A percentile compares a stretch with the other conserved stretches of the same genome.
Conservation (phyloP, 352 stramenopile genomes). For the Pythium monospermum region DNA sequence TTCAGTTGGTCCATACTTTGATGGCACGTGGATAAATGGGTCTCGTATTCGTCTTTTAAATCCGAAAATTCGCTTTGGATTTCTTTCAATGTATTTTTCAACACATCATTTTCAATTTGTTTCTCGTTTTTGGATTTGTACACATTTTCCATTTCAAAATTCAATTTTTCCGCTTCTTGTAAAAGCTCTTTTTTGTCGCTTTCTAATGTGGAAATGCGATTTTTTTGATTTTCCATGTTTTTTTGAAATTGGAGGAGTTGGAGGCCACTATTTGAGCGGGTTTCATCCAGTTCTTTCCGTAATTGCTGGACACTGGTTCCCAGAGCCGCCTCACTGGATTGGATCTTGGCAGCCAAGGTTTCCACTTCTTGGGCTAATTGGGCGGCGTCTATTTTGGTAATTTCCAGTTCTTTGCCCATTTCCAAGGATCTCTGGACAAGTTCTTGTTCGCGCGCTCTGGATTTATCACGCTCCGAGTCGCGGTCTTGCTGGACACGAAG, state of each 20-base stretch:
- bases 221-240: slow-evolving; percentile 38
- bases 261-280: slow-evolving; percentile 24
- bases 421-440: slow-evolving; percentile 27
- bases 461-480: slow-evolving; percentile 34
- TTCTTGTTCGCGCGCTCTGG: slow-evolving; percentile 39
- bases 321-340: slow-evolving; percentile 37
- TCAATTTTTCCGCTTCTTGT: slow-evolving; percentile 58
- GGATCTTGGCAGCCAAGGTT: slow-evolving; percentile 33
- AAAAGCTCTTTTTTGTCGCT: slow-evolving; percentile 61
- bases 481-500: slow-evolving; percentile 44
- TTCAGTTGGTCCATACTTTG: slow-evolving; percentile 38
- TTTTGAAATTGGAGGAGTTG: slow-evolving; percentile 64
- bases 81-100: slow-evolving; percentile 38
- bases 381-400: slow-evolving; percentile 36
- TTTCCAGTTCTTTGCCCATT: slow-evolving; percentile 31
- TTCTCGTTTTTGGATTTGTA: slow-evolving; percentile 49
- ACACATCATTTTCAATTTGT: slow-evolving; percentile 56
- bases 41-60: slow-evolving; percentile 49
- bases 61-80: slow-evolving; percentile 48
- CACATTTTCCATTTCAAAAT: slow-evolving; percentile 42
- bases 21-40: slow-evolving; percentile 31
- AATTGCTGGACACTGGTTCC: slow-evolving; percentile 39
- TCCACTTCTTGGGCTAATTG: slow-evolving; percentile 47
- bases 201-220: slow-evolving; percentile 43
- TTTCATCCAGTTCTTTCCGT: slow-evolving; percentile 44